Evolutionary conservation across 2,329 filamentous ascomycete genomes (phyloP), one percentile per base, ranked within the genome.

Genomic region (Pseudonectria buxi): DNA sequence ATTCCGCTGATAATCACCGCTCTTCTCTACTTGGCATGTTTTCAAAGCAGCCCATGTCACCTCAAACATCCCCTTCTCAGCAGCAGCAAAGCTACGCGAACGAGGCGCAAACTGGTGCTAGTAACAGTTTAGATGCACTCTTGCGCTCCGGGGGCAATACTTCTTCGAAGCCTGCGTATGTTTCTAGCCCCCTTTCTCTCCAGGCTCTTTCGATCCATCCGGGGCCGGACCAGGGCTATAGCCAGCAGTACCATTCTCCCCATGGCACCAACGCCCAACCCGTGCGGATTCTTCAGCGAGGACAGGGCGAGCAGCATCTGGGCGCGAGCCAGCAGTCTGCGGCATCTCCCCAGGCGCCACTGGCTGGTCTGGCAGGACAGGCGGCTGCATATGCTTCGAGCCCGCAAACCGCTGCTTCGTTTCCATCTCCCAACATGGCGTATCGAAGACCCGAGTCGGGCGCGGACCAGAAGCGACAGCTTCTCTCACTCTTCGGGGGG

Each of bases 401-500:
- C 18, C 45, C 54, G 4, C 38, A 40, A 6, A 38, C 43, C 6
- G 24, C 38, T 15, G 32, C 40, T n/a, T 41, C 45, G 14, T 46
- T 46, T 14, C 44, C 51, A 26, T 28, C 37, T 31, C 33, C 45
- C n/a, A 35, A 31, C 11, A 11, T 14, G 15, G 27, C 13, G 14
- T 37, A 30, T 32, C 40, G 45, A 27, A 47, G 50, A 7, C 41
- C 53, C 3, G 48, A 53, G 22, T 56, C 49, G n/a, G 46, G 56
- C 4, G 42, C 46, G 24, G 52, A 56, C 14, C 57, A 63, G 43
- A 61, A 61, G 39, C 45, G 51, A 37, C 50, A 57, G 41, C 14
- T 72, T 63, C 64, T 86, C 10, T 82, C 79, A 5, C 68, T 86
- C 2, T 83, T 86, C 50, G 71, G 74, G 16, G 71, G 74, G 16